Evolutionary conservation across 352 stramenopile species (phyloP), one percentile per base, ranked within the genome.

Genomic region (Pelagophyceae sp.): DNA sequence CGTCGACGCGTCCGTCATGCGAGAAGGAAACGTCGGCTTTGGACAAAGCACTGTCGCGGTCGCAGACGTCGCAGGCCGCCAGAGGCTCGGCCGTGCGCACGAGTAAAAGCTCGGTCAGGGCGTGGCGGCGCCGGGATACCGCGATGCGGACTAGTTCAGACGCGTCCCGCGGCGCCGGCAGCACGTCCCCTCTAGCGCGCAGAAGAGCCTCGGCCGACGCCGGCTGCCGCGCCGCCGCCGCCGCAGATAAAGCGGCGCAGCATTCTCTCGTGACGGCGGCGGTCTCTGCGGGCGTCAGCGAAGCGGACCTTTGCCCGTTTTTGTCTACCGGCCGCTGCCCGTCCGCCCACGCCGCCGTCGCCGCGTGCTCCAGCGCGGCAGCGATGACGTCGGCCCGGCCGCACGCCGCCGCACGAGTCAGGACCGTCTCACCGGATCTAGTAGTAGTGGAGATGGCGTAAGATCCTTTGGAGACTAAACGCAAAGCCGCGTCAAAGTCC

Each of bases 71-170:
- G 37, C 67, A 74, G 35, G 67, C 17, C 5, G 33, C 67, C 35
- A 74, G 33, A 6, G 67, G 67, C 67, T 74, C 67, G 35, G 31
- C 67, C 17, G 17, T 31, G 6, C 67, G 67, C 2, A 74, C 6
- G 15, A 74, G 38, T 23, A 74, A 31, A 23, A 74, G 67, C 38
- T 74, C 38, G 1, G 38, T 37, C 15, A 74, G 67, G 15, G 33
- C 67, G 67, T 74, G 67, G 35, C 67, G 67, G 15, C 67, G 33
- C 38, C 67, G 33, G 35, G 67, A 11, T 33, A 74, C 67, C 2
- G 67, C 67, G 61, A 74, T 23, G 35, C 67, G 33, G 35, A 74
- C 3, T 1, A 74, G 67, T 2, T 17, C 17, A 23, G 67, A 33
- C 35, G 33, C 33, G 67, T 74, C 67, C 20, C 35, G 15, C 5